Conservation (phyloP, 768 basidiomycete genomes). For the Daedalea quercina region DNA sequence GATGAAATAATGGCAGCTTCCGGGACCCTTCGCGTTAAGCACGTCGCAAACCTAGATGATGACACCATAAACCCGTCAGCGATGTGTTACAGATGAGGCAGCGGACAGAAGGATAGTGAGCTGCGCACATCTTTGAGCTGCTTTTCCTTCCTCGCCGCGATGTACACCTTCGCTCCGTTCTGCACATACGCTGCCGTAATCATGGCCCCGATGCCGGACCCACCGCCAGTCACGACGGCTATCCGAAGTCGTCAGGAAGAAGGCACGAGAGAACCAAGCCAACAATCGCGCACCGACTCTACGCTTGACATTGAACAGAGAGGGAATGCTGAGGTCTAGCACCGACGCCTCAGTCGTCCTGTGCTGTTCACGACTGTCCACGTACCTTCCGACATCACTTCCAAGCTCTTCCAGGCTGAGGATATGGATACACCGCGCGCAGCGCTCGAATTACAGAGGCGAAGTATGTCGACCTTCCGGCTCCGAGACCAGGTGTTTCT, state of each 20-base stretch:
- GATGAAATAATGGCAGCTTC: slow-evolving; percentile 64
- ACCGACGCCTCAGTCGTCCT: too few relatives aligned
- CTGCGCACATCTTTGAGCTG: slow-evolving; percentile 64
- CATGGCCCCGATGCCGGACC: slow-evolving; percentile 79
- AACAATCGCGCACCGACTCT: slow-evolving; percentile 48
- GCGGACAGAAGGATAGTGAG: too few relatives aligned
- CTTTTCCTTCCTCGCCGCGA: slow-evolving; percentile 77
- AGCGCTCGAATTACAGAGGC: too few relatives aligned
- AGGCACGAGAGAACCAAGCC: background rate
- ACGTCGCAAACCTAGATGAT: slow-evolving; percentile 31
- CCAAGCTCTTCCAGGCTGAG: too few relatives aligned
- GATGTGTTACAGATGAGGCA: too few relatives aligned
- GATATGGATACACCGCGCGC: too few relatives aligned
- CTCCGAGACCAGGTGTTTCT: too few relatives aligned
- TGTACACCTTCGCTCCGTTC: slow-evolving; percentile 87
- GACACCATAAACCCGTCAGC: slow-evolving; percentile 11
- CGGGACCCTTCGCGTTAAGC: slow-evolving; percentile 54
- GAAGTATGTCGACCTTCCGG: too few relatives aligned
- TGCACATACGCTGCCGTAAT: slow-evolving; percentile 77
- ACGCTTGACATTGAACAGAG: slow-evolving; percentile 59
- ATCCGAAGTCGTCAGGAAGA: background rate
- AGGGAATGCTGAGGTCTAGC: slow-evolving; percentile 48
- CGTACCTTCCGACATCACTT: too few relatives aligned
- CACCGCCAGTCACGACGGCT: slow-evolving; percentile 81
- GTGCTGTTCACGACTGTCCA: too few relatives aligned